These are phyloP conservation scores for Backusella westeae DNA, from an alignment of 192 early-diverging fungal genomes.

Conservation along the genomic window DNA sequence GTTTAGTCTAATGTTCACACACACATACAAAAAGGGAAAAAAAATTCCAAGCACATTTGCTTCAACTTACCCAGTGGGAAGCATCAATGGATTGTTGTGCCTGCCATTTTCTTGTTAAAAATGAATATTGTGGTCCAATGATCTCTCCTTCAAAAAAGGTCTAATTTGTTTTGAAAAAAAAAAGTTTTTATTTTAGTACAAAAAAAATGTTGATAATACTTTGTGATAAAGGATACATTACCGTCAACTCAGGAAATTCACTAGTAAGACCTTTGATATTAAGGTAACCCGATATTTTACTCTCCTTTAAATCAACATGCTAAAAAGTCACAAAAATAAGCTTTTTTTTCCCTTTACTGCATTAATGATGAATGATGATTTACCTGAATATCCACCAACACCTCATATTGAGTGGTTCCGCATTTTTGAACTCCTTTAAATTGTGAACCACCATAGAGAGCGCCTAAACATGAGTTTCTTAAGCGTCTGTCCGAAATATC, in stretches of 20 bases:
- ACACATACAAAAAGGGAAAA: not conserved
- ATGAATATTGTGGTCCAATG: slow-evolving; percentile 73
- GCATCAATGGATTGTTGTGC: slow-evolving; percentile 72
- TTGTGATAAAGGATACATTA: not conserved
- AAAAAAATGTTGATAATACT: not conserved
- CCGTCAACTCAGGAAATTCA: slow-evolving; percentile 75
- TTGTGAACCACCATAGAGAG: slow-evolving; percentile 59
- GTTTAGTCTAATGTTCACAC: not conserved
- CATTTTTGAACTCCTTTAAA: slow-evolving; percentile 70
- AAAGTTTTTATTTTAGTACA: not conserved
- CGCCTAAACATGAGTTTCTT: slow-evolving; percentile 16
- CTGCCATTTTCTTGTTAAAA: slow-evolving; percentile 84
- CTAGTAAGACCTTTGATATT: slow-evolving; percentile 77
- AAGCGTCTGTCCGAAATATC: slow-evolving; percentile 29
- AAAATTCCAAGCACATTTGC: not conserved
- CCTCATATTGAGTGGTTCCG: slow-evolving; percentile 60
- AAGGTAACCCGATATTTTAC: slow-evolving; percentile 79
- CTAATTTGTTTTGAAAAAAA: not conserved
- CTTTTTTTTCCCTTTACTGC: not conserved
- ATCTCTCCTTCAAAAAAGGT: slow-evolving; percentile 92
- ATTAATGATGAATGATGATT: not conserved
- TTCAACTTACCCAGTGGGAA: slow-evolving; percentile 66
- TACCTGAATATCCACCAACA: slow-evolving; percentile 75
- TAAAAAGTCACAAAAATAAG: not conserved
- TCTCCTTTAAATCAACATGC: slow-evolving; percentile 68